Base-by-base conservation (phyloP, 441 rosid genomes). In the Populus trichocarpa region DNA sequence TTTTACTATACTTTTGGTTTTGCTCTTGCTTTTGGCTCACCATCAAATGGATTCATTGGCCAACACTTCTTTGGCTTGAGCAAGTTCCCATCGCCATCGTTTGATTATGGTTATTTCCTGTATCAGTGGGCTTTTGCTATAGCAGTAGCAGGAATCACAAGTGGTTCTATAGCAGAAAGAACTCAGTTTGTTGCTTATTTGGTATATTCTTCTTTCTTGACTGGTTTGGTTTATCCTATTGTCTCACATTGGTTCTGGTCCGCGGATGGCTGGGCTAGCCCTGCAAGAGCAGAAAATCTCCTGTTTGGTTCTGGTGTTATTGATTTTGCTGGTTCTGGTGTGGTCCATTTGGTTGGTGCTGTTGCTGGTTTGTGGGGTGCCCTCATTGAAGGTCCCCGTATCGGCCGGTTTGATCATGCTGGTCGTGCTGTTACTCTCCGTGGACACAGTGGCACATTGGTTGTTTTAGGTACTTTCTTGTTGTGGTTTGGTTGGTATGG, bases 401-500 rank as follows among this genome's bases (percentile, higher is more conserved):
- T 86, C n/a, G 89, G 89, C 13, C 75, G 87, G 40, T 86, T 86
- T 32, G 89, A 86, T 26, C 74, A 72, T 61, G 12, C 70, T 3
- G 86, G 86, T 75, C 83, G 82, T 18, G 14, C 85, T 1, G 88
- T 82, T 18, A 8, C 80, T 18, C 70, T 88, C 20, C 86, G 89
- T 13, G 90, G 89, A 57, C 90, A 88, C 73, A 83, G 85, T 59
- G 86, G 83, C 7, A 82, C 89, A 36, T 78, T 88, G 69, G 89
- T 88, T 50, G 86, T 88, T 40, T 80, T 88, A 57, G 90, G 90
- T 30, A 84, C 89, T n/a, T 88, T 86, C 67, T 38, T 86, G 20
- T 70, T 86, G 16, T 88, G 90, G 90, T 86, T 88, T 36, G 88
- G 90, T 8, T 87, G 89, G 90, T 87, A 81, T 25, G 88, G 90